phyloP scores from a whole-genome alignment of 2,329 filamentous ascomycete species.

The Colletotrichum sp. region DNA sequence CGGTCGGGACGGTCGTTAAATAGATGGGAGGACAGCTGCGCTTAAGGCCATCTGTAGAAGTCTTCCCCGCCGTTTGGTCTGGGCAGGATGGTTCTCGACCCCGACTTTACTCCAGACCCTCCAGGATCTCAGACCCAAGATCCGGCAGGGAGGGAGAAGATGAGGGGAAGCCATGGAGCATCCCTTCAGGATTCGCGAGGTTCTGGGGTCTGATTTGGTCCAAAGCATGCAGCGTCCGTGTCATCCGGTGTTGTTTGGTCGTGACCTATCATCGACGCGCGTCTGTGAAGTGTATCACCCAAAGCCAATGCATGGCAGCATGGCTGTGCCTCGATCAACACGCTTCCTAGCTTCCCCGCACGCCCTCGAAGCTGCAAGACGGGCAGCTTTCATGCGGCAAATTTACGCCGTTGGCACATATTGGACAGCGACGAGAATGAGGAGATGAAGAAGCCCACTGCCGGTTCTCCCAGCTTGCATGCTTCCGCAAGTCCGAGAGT shows the following conservation, averaged over 20 bases:
- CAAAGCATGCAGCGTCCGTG: constrained; percentile 9
- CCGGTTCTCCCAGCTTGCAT: neutral
- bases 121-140: constrained; percentile 8
- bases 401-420: neutral
- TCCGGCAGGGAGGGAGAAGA: neutral
- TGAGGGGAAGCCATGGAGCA: constrained; percentile 11
- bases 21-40: neutral
- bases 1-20: constrained; percentile 10
- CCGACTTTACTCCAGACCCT: constrained; percentile 18
- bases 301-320: constrained; percentile 14
- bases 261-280: constrained; percentile 19
- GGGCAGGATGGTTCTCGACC: constrained; percentile 3
- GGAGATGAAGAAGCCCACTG: neutral
- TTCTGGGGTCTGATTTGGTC: constrained; percentile 4
- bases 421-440: neutral
- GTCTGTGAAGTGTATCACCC: constrained; percentile 3
- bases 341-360: constrained; percentile 18
- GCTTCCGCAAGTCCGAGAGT: constrained; percentile 11
- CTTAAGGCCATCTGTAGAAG: neutral
- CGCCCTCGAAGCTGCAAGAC: neutral
- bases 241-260: constrained; percentile 11
- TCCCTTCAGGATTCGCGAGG: neutral
- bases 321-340: constrained; percentile 17
- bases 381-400: neutral
- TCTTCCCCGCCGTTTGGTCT: neutral